phyloP scores from a whole-genome alignment of 1,284 basidiomycete genomes.

The Cronartium ribicola region DNA sequence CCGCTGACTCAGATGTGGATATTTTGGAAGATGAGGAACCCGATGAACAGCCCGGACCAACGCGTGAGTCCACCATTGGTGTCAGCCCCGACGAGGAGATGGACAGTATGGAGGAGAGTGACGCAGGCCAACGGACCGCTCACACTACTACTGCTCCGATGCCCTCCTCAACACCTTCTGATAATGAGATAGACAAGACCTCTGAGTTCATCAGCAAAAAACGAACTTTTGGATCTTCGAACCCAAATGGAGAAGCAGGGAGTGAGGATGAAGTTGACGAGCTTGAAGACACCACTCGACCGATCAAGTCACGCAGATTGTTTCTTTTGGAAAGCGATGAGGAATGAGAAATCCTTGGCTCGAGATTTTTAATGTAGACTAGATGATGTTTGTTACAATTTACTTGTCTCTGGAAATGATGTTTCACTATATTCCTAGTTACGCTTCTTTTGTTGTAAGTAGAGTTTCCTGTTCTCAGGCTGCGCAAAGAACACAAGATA shows the following conservation, averaged over 20 bases:
- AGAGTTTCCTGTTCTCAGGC: no score
- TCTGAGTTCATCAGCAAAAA: conserved; percentile 12
- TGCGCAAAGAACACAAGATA: no score
- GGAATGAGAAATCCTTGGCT: conserved; percentile 13
- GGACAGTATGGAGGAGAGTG: conserved; percentile 3
- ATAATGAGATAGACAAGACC: background rate
- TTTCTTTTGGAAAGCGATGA: conserved; percentile 35
- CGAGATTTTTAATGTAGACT: no score
- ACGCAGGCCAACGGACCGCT: background rate
- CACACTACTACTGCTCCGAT: conserved; percentile 2
- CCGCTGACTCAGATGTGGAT: background rate
- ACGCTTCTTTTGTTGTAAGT: no score
- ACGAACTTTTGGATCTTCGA: conserved; percentile 4
- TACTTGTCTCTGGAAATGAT: no score
- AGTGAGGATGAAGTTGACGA: conserved; percentile 16
- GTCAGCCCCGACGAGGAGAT: background rate
- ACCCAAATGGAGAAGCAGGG: background rate
- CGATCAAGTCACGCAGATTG: conserved; percentile 20
- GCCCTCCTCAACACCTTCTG: conserved; percentile 13
- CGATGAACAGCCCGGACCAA: background rate
- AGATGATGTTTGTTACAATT: no score
- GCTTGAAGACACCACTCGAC: background rate
- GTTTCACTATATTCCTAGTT: no score
- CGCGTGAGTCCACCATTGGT: background rate
- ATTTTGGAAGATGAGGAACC: background rate